A percentile compares a stretch with the other conserved stretches of the same genome.
phyloP scores from a whole-genome alignment of 2,329 filamentous ascomycete species.

The Gnomoniopsis sp. region DNA sequence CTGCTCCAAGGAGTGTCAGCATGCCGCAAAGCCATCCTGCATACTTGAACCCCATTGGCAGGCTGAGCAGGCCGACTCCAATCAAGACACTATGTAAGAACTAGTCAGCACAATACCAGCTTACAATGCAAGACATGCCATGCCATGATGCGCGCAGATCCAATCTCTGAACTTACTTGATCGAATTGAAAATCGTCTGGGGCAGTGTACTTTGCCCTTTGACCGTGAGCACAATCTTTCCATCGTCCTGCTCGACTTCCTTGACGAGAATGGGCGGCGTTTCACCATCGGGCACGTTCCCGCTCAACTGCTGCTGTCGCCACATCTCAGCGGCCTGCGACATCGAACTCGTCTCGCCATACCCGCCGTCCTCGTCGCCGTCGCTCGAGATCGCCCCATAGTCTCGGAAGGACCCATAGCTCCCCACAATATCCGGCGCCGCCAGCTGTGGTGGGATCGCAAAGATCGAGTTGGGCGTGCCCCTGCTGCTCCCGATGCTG shows the following conservation, averaged over 20 bases:
- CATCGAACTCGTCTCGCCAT: conserved; percentile 40
- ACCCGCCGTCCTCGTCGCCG: conserved; percentile 25
- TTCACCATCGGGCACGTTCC: conserved; percentile 52
- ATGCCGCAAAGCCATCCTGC: conserved; percentile 86
- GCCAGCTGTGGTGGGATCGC: conserved; percentile 58
- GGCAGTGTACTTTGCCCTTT: conserved; percentile 93
- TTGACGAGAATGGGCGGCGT: conserved; percentile 79
- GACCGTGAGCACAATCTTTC: conserved; percentile 77
- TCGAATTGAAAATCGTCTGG: conserved; percentile 95
- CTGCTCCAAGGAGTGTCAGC: conserved; percentile 68
- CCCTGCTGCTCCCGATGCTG: conserved; percentile 27
- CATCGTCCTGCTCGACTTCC: conserved; percentile 76
- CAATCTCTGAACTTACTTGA: conserved; percentile 55
- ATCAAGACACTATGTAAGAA: conserved; percentile 62
- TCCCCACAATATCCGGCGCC: conserved; percentile 68
- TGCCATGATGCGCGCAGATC: not conserved
- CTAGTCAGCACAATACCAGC: conserved; percentile 10
- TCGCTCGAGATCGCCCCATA: conserved; percentile 53
- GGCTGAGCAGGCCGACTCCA: conserved; percentile 81
- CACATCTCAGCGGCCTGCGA: conserved; percentile 48
- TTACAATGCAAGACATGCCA: conserved; percentile 5
- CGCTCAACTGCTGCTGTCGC: conserved; percentile 48
- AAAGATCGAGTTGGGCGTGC: conserved; percentile 48
- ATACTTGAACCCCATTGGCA: conserved; percentile 84
- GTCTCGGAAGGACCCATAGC: conserved; percentile 57